These are phyloP conservation scores for Penicillium cosmopolitanum DNA, from an alignment of 495 filamentous ascomycete species.

Conservation along the genomic window DNA sequence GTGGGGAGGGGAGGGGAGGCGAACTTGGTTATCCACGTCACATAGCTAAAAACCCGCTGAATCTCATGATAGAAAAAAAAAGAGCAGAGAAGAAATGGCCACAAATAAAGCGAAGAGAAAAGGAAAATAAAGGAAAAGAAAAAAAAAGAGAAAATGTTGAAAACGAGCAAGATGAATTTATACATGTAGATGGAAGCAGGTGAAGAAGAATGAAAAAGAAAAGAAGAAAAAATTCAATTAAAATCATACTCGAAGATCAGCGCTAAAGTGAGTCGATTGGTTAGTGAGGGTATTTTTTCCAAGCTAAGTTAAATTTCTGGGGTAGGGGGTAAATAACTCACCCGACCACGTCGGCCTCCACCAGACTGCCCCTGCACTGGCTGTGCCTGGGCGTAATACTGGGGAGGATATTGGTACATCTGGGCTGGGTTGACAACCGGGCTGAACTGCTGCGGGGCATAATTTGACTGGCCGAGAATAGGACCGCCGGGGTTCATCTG, in stretches of 20 bases:
- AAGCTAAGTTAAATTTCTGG: conserved; percentile 6
- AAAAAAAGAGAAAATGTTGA: conserved; percentile 12
- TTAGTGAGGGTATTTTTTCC: neutral
- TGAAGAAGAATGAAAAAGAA: neutral
- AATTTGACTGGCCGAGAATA: conserved; percentile 49
- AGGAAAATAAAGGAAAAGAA: conserved; percentile 25
- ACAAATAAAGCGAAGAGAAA: conserved; percentile 28
- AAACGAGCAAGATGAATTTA: conserved; percentile 35
- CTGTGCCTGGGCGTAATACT: conserved; percentile 53
- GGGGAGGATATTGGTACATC: conserved; percentile 58
- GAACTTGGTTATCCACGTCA: conserved; percentile 13
- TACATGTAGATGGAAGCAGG: conserved; percentile 46
- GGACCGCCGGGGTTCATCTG: conserved; percentile 44
- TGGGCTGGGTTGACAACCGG: conserved; percentile 49
- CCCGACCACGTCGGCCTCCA: conserved; percentile 55
- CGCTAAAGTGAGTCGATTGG: conserved; percentile 28
- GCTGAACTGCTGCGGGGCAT: conserved; percentile 51
- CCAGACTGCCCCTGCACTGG: conserved; percentile 47
- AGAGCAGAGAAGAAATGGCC: conserved; percentile 21
- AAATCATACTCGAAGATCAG: conserved; percentile 34
- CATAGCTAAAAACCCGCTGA: conserved; percentile 43
- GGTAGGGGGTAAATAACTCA: conserved; percentile 27
- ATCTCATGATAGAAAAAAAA: conserved; percentile 31
- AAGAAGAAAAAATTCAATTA: conserved; percentile 33
- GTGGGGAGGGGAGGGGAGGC: conserved; percentile 25